Base-by-base conservation (phyloP, 1,284 basidiomycete genomes). In the Marasmius sp. region DNA sequence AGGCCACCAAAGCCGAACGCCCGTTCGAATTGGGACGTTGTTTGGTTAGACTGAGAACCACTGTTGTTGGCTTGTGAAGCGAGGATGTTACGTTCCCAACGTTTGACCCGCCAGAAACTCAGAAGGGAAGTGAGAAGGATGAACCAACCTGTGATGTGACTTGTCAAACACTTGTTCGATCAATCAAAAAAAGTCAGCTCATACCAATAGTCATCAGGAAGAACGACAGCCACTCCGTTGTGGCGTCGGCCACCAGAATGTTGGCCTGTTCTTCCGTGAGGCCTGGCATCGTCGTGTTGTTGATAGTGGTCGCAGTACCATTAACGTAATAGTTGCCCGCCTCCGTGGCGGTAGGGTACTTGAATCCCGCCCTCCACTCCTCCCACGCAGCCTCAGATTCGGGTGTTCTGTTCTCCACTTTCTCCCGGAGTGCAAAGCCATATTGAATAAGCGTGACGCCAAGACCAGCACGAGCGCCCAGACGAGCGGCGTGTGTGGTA, bases 371-470 rank as follows among this genome's bases (percentile, higher is more conserved):
- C 69, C 74, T 60, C 69, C 66, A 61, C 14, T 66, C 70, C 39
- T 66, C 57, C 74, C 75, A 76, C 14, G 60, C 45, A 56, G 65
- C 70, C 16, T 67, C 66, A 33, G 61, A 68, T 27, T 62, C 65
- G 41, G 36, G 68, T 57, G 70, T 69, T n/a, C 64, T 66, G 54
- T 67, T 68, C 56, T 77, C 78, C 34, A 70, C 69, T 55, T 69
- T 71, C 47, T 70, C 76, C 66, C 93, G 87, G 59, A 97, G 81
- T n/a, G 90, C 90, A 71, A 97, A 92, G 33, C 95, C 95, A 72
- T 95, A 96, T 72, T 96, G 94, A 63, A 99, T 95, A 58, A 99
- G 83, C 0, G 97, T 98, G 64, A 98, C 84, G 27, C 97, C 97
- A 41, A 99, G 84, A 37, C 97, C 97, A 1, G 95, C 96, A 51